Percentiles rank a stretch among this genome's conserved stretches.
Conservation (phyloP, 2,329 filamentous ascomycete genomes). For the Neurospora sp. region DNA sequence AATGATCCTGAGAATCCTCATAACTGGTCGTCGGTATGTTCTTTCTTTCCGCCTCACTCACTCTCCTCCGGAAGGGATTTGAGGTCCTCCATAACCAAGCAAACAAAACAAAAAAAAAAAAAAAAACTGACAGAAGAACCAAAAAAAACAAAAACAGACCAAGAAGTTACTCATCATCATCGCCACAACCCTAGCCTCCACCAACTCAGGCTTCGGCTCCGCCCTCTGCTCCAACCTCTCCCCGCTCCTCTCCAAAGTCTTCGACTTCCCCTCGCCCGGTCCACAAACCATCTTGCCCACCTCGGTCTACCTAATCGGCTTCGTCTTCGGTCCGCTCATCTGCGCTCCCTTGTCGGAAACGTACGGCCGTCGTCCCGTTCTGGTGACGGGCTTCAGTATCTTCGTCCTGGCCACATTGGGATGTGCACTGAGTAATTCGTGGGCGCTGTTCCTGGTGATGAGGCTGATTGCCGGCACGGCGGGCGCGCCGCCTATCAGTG, state of each 20-base stretch:
- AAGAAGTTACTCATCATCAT: constrained; percentile 16
- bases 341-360: constrained; percentile 19
- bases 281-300: constrained; percentile 16
- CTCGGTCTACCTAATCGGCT: constrained; percentile 18
- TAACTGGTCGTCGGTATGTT: constrained; percentile 13
- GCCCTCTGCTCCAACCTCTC: constrained; percentile 17
- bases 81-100: too few species aligned
- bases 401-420: constrained; percentile 16
- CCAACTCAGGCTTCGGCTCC: constrained; percentile 18
- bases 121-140: background rate
- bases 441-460: constrained; percentile 16
- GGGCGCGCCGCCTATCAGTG: constrained; percentile 19
- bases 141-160: constrained; percentile 3
- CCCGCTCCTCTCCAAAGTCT: constrained; percentile 10
- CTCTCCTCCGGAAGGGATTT: background rate
- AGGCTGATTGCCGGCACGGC: constrained; percentile 16
- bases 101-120: too few species aligned
- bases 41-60: too few species aligned
- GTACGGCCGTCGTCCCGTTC: constrained; percentile 14
- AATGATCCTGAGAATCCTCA: constrained; percentile 14
- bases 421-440: constrained; percentile 12
- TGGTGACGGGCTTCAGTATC: constrained; percentile 9
- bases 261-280: constrained; percentile 12
- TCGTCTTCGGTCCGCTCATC: constrained; percentile 18
- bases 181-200: constrained; percentile 13